Base-by-base conservation (phyloP, 2,329 filamentous ascomycete genomes). In the Pseudodiploospora longispora region DNA sequence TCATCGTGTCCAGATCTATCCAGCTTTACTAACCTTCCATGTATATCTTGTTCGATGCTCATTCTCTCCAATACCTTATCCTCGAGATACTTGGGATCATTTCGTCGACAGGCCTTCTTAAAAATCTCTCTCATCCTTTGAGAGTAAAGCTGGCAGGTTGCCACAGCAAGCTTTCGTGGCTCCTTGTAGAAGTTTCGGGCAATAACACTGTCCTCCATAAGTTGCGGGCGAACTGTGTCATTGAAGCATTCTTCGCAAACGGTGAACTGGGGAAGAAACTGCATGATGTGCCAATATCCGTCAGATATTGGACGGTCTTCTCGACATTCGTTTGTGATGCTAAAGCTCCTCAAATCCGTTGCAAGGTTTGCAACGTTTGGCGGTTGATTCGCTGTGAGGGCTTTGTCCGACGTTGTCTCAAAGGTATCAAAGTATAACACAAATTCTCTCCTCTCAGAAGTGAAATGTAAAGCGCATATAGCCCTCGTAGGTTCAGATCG, bases 241-340 rank as follows among this genome's bases (percentile, higher is more conserved):
- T 87, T 78, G 59, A 85, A 95, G 62, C 90, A 97, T 62, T 91
- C 87, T 51, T 85, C 80, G 63, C 90, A 97, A 4, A 95, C 83
- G 1, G 85, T 88, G 55, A 95, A 80, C 39, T 89, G 78, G 0
- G 85, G 86, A 0, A 94, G 67, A 10, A 77, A 71, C 1, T 85
- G 79, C 61, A 94, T 87, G 44, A 77, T 81, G 61, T 94, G 82
- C 90, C 90, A 96, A 34, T 74, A 68, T 9, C 72, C 75, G 43
- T 79, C 74, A n/a, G 70, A 62, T 3, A 84, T 64, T 4, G 79
- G 71, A n/a, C 71, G 75, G 57, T 85, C 80, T 31, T 79, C 73
- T 19, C 70, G 68, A 58, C 87, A 94, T 57, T 87, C 79, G 3
- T 75, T 70, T 29, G 78, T 63, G 4, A 67, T 63, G 19, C 72